These are phyloP conservation scores for Metarhizium album DNA, from an alignment of 2,329 filamentous ascomycete species.

Conservation along the genomic window DNA sequence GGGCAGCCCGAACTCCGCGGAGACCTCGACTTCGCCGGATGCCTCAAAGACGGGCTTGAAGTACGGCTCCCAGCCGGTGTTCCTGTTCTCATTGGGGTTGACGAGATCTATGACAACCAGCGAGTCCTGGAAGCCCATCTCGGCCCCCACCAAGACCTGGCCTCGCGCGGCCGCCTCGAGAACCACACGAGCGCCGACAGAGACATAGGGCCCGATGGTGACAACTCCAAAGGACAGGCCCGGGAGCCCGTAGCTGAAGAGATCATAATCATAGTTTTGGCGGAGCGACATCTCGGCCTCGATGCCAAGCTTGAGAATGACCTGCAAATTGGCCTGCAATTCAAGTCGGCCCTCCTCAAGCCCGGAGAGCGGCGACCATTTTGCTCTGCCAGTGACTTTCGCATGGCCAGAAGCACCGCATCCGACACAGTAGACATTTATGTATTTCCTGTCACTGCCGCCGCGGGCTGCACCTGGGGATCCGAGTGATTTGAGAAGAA, in stretches of 20 bases:
- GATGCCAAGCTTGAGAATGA: slow-evolving; percentile 20
- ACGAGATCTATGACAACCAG: slow-evolving; percentile 14
- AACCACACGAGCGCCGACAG: slow-evolving; percentile 12
- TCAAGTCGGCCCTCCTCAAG: slow-evolving; percentile 13
- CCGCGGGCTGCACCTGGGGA: neutral
- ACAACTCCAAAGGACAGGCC: slow-evolving; percentile 16
- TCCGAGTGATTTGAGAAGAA: slow-evolving; percentile 3
- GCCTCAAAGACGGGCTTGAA: slow-evolving; percentile 20
- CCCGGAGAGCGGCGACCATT: slow-evolving; percentile 7
- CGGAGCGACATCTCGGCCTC: slow-evolving; percentile 15
- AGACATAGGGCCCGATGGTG: slow-evolving; percentile 15
- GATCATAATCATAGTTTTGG: slow-evolving; percentile 11
- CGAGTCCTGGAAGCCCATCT: slow-evolving; percentile 12
- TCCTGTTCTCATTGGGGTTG: slow-evolving; percentile 10
- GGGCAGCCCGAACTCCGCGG: slow-evolving; percentile 18
- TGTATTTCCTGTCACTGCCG: neutral
- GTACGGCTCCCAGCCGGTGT: slow-evolving; percentile 16
- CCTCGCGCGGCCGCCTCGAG: slow-evolving; percentile 16
- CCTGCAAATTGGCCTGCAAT: slow-evolving; percentile 7
- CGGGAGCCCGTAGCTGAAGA: slow-evolving; percentile 16
- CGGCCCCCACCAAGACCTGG: slow-evolving; percentile 18
- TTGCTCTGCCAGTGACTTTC: slow-evolving; percentile 3
- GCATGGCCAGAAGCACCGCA: slow-evolving; percentile 4
- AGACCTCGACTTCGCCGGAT: slow-evolving; percentile 15
- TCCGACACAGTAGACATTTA: slow-evolving; percentile 6